Conservation (phyloP, 805 yeast genomes). For the Barnettozyma pratensis region DNA sequence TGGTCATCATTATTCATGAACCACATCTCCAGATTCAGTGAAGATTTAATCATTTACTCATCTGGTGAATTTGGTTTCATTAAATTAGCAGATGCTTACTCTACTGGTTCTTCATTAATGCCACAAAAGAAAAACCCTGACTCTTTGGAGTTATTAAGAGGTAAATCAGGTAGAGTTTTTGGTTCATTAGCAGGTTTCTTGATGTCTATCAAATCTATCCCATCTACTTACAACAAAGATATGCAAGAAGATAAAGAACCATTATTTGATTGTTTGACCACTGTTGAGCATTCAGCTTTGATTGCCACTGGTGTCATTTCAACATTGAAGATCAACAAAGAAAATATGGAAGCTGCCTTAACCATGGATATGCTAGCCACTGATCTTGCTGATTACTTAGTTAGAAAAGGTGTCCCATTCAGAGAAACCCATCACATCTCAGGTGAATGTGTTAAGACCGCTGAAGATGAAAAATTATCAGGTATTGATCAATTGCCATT, state of each 20-base stretch:
- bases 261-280: slow-evolving; percentile 82
- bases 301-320: slow-evolving; percentile 97
- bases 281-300: slow-evolving; percentile 89
- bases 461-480: slow-evolving; percentile 69
- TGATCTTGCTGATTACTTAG: slow-evolving; percentile 95
- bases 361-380: slow-evolving; percentile 99
- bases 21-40: slow-evolving; percentile 91
- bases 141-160: slow-evolving; percentile 89
- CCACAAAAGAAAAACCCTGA: slow-evolving; percentile 99
- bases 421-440: slow-evolving; percentile 99
- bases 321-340: slow-evolving; percentile 68
- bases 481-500: slow-evolving; percentile 84
- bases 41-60: slow-evolving; percentile 92
- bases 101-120: slow-evolving; percentile 97
- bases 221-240: slow-evolving; percentile 96
- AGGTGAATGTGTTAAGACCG: slow-evolving; percentile 91
- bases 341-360: slow-evolving; percentile 78
- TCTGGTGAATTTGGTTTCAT: slow-evolving; percentile 97
- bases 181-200: slow-evolving; percentile 93
- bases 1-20: slow-evolving; percentile 95
- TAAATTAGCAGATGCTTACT: slow-evolving; percentile 92
- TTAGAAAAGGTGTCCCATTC: slow-evolving; percentile 97
- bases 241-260: slow-evolving; percentile 99
- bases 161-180: slow-evolving; percentile 95
- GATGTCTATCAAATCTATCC: slow-evolving; percentile 95